A percentile compares a stretch with the other conserved stretches of the same genome.
Evolutionary conservation across 768 basidiomycete genomes (phyloP).

Genomic region (Pulveroboletus sp.): DNA sequence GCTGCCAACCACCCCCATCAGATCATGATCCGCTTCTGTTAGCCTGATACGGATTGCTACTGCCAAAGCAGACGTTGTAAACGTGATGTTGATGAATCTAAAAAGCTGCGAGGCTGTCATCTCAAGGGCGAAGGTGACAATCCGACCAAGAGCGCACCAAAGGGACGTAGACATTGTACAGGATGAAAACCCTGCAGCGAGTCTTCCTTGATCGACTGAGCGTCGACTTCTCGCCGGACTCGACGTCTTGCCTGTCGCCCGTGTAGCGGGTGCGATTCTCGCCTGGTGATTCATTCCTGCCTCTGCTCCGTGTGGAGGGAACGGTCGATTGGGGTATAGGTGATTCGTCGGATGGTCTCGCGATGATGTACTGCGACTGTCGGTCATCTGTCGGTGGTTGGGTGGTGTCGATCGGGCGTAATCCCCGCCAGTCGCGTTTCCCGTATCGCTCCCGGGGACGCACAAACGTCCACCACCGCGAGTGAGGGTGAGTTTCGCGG

Average conservation of each 20-base stretch:
- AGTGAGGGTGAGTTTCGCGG: slow-evolving; percentile 34
- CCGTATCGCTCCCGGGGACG: slow-evolving; percentile 43
- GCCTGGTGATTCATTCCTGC: slow-evolving; percentile 9
- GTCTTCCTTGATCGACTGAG: slow-evolving; percentile 39
- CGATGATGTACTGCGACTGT: slow-evolving; percentile 14
- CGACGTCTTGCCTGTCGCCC: slow-evolving; percentile 21
- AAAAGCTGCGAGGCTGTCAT: slow-evolving; percentile 54
- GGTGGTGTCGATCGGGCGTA: neutral
- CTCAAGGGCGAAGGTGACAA: neutral
- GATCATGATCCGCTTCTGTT: slow-evolving; percentile 45
- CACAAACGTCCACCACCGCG: slow-evolving; percentile 75
- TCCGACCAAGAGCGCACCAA: slow-evolving; percentile 46
- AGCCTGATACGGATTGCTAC: slow-evolving; percentile 72
- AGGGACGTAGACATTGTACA: slow-evolving; percentile 75
- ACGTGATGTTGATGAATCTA: slow-evolving; percentile 78
- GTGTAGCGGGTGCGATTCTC: slow-evolving; percentile 15
- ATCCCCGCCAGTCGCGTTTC: slow-evolving; percentile 4
- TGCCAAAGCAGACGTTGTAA: slow-evolving; percentile 74
- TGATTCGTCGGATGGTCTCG: slow-evolving; percentile 21
- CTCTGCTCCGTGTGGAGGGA: slow-evolving; percentile 41
- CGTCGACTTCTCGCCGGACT: slow-evolving; percentile 28
- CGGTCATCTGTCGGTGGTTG: slow-evolving; percentile 13
- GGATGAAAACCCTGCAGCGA: slow-evolving; percentile 58
- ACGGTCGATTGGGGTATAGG: slow-evolving; percentile 21
- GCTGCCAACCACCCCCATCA: slow-evolving; percentile 74